Percentiles rank a stretch among this genome's conserved stretches.
Evolutionary conservation across 1,284 basidiomycete genomes (phyloP).

Genomic region (Irpex sp.): DNA sequence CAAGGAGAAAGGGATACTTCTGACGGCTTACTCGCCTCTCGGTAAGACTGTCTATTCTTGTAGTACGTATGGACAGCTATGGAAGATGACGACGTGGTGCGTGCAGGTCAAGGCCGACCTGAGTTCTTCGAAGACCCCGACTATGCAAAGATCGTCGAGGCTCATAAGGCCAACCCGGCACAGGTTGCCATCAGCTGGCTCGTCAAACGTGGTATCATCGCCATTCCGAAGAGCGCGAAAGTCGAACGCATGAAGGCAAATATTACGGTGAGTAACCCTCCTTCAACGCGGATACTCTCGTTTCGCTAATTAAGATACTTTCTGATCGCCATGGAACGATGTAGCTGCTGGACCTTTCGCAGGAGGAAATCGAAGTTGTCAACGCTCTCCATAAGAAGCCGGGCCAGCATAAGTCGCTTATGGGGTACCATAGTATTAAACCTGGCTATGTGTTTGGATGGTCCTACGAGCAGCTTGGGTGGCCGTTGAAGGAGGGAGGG

Average conservation of each 20-base stretch:
- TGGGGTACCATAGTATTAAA: conserved; percentile 24
- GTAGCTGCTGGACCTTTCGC: conserved; percentile 33
- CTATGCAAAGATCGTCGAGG: conserved; percentile 41
- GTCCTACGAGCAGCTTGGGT: conserved; percentile 46
- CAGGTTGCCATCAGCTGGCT: conserved; percentile 51
- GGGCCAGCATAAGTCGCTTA: conserved; percentile 39
- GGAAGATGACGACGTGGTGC: conserved; percentile 3
- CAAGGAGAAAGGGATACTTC: conserved; percentile 49
- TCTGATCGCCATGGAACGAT: too few species aligned
- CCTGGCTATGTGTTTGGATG: conserved; percentile 40
- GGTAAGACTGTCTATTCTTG: conserved; percentile 27
- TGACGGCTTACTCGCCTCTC: conserved; percentile 67
- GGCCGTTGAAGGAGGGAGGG: conserved; percentile 21
- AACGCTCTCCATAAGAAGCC: conserved; percentile 35
- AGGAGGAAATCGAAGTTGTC: conserved; percentile 33
- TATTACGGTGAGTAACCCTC: conserved; percentile 28
- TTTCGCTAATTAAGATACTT: too few species aligned
- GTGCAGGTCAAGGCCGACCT: conserved; percentile 19
- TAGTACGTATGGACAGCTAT: too few species aligned
- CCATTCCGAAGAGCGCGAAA: conserved; percentile 47
- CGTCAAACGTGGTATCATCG: conserved; percentile 36
- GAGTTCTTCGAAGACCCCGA: conserved; percentile 19
- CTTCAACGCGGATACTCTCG: too few species aligned
- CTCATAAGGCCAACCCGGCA: conserved; percentile 38
- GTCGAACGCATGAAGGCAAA: conserved; percentile 42